These are phyloP conservation scores for Torulaspora delbrueckii DNA, from an alignment of 805 yeast species.

Conservation along the genomic window DNA sequence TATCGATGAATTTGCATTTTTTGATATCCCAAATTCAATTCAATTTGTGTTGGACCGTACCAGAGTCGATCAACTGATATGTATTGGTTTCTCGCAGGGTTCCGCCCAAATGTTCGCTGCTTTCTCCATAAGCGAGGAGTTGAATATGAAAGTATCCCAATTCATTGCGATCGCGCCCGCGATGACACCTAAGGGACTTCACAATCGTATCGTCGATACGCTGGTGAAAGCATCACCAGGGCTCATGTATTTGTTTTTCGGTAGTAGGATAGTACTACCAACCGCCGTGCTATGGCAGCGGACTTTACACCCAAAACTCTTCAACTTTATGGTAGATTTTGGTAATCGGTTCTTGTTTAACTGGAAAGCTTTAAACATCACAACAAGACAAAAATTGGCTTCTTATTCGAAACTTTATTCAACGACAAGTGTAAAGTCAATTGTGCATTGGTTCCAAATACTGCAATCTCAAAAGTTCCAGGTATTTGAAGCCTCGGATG, in stretches of 20 bases:
- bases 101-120: slow-evolving; percentile 91
- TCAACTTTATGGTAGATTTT: slow-evolving; percentile 54
- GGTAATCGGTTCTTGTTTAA: slow-evolving; percentile 65
- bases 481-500: slow-evolving; percentile 71
- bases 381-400: slow-evolving; percentile 66
- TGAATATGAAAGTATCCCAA: slow-evolving; percentile 50
- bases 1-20: slow-evolving; percentile 85
- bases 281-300: slow-evolving; percentile 75
- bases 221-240: slow-evolving; percentile 73
- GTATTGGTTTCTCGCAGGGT: slow-evolving; percentile 91
- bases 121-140: slow-evolving; percentile 55
- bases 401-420: slow-evolving; percentile 85
- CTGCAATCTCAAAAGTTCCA: slow-evolving; percentile 73
- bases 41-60: slow-evolving; percentile 62
- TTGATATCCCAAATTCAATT: slow-evolving; percentile 81
- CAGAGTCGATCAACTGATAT: slow-evolving; percentile 44
- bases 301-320: slow-evolving; percentile 31
- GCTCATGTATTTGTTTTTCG: slow-evolving; percentile 65
- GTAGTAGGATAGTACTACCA: slow-evolving; percentile 67
- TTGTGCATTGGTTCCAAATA: slow-evolving; percentile 96
- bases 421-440: slow-evolving; percentile 84
- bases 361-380: slow-evolving; percentile 75
- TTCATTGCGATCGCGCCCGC: slow-evolving; percentile 92
- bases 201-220: slow-evolving; percentile 69
- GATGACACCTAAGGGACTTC: slow-evolving; percentile 81